These are phyloP conservation scores for Ambrosia trifida DNA, from an alignment of 129 eudicot genomes.

Conservation along the genomic window DNA sequence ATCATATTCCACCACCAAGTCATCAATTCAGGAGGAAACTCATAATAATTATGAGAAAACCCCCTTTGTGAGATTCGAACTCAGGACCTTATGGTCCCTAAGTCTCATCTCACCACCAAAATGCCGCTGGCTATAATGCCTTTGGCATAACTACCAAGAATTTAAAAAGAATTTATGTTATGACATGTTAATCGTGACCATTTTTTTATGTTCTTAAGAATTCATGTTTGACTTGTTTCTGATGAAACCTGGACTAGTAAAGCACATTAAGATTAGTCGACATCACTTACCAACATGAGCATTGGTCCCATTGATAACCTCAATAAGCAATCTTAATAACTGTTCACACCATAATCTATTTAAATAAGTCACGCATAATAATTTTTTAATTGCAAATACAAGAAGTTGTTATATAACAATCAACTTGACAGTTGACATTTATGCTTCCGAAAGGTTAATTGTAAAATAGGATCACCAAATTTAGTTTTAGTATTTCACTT, in stretches of 20 bases:
- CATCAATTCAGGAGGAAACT: too few species aligned
- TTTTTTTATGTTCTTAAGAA: conserved; percentile 8
- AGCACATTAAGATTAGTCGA: background rate
- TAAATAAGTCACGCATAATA: too few species aligned
- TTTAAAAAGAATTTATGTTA: background rate
- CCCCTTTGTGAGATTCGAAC: too few species aligned
- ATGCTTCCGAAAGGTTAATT: background rate
- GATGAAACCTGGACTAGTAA: conserved; percentile 7
- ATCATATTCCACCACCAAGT: too few species aligned
- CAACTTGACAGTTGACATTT: background rate
- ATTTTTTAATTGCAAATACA: too few species aligned
- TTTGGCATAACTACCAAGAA: background rate
- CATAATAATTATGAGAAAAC: too few species aligned
- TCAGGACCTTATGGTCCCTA: too few species aligned
- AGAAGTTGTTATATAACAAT: background rate
- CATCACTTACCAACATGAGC: conserved; percentile 6
- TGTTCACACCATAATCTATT: too few species aligned
- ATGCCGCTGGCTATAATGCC: too few species aligned
- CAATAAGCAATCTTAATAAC: background rate
- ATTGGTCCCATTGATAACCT: background rate
- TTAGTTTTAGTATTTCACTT: background rate
- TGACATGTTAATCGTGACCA: conserved; percentile 1
- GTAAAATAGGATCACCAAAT: background rate
- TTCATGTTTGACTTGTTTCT: conserved; percentile 12
- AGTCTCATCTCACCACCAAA: too few species aligned